A percentile compares a stretch with the other conserved stretches of the same genome.
Evolutionary conservation across 441 rosid genomes (phyloP).

Genomic region (Erodium chrysanthum): DNA sequence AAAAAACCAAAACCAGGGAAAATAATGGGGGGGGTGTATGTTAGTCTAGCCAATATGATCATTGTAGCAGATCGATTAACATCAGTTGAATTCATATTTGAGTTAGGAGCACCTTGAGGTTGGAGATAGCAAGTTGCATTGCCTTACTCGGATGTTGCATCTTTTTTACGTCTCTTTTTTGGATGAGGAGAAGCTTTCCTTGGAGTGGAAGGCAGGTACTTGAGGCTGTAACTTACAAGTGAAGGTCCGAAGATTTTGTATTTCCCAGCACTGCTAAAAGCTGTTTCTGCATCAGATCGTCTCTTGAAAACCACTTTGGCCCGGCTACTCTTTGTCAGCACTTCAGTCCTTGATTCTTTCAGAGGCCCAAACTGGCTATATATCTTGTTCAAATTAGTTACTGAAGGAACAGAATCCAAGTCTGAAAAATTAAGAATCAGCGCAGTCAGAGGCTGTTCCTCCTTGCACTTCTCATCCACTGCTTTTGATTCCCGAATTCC

Average conservation of each 20-base stretch:
- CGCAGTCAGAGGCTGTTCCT: slow-evolving; percentile 33
- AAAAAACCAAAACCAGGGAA: no score
- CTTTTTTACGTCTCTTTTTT: slow-evolving; percentile 17
- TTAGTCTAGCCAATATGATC: not conserved
- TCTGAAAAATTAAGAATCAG: slow-evolving; percentile 50
- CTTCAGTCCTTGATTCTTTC: slow-evolving; percentile 36
- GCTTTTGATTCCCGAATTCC: slow-evolving; percentile 19
- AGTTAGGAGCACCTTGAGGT: not conserved
- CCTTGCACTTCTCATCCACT: slow-evolving; percentile 18
- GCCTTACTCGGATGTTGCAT: not conserved
- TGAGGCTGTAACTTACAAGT: slow-evolving; percentile 60
- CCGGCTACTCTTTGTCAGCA: slow-evolving; percentile 42
- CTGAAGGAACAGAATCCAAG: slow-evolving; percentile 40
- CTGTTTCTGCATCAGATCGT: slow-evolving; percentile 51
- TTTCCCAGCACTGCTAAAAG: slow-evolving; percentile 68
- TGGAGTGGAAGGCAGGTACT: slow-evolving; percentile 25
- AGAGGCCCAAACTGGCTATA: slow-evolving; percentile 50
- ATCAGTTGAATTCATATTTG: not conserved
- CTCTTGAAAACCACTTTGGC: slow-evolving; percentile 58
- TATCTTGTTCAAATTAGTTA: slow-evolving; percentile 42
- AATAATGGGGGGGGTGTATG: no score
- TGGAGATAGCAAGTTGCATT: not conserved
- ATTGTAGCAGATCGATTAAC: not conserved
- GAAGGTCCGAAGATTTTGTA: slow-evolving; percentile 64
- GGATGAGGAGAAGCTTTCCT: slow-evolving; percentile 18